A percentile compares a stretch with the other conserved stretches of the same genome.
Conservation (phyloP, 441 rosid species). For the Oxalis stricta region DNA sequence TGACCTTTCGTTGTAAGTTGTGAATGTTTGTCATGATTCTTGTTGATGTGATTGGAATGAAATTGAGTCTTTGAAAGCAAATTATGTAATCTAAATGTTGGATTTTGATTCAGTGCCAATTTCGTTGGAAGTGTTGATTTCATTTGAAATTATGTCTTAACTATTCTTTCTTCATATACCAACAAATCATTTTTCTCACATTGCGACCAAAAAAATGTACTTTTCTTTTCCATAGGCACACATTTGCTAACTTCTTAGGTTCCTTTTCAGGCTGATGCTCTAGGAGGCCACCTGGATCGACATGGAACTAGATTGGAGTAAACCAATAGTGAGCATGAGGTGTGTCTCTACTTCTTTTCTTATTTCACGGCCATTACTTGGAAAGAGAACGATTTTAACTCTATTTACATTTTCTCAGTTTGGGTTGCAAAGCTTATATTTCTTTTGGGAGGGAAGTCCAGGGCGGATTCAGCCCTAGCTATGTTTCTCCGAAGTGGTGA, state of each 20-base stretch:
- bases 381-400: not conserved
- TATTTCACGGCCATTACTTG: not conserved
- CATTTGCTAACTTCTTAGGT: not conserved
- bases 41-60: not conserved
- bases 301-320: constrained; percentile 95
- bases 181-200: too few species aligned
- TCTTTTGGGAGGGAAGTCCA: constrained; percentile 77
- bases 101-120: not conserved
- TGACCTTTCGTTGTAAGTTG: not conserved
- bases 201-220: too few species aligned
- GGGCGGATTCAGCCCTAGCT: constrained; percentile 61
- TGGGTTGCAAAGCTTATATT: constrained; percentile 96
- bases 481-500: constrained; percentile 95
- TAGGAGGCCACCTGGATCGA: constrained; percentile 96
- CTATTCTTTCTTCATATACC: too few species aligned
- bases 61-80: not conserved
- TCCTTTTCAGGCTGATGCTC: constrained; percentile 52
- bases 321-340: constrained; percentile 94
- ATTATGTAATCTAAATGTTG: not conserved
- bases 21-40: not conserved
- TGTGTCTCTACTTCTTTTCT: constrained; percentile 6
- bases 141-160: too few species aligned
- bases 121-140: not conserved
- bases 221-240: too few species aligned
- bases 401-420: constrained; percentile 22